Conservation (phyloP, 352 stramenopile genomes). For the Phytophthora europaea region DNA sequence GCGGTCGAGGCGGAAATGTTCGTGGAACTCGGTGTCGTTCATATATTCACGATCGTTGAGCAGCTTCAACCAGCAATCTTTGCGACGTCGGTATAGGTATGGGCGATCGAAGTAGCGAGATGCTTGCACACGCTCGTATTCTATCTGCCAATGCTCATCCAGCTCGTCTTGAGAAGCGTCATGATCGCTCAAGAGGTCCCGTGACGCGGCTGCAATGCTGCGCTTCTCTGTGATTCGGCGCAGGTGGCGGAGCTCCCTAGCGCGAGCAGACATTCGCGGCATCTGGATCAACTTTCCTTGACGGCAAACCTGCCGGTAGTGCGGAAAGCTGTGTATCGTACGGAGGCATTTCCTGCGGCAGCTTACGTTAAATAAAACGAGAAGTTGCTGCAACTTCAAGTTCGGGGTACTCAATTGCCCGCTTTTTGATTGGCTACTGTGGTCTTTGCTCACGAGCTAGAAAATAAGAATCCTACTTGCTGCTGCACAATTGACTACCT, state of each 20-base stretch:
- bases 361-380: background rate
- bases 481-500: constrained; percentile 19
- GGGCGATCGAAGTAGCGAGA: background rate
- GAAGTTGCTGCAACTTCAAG: constrained; percentile 4
- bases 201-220: background rate
- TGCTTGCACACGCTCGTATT: constrained; percentile 6
- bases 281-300: background rate
- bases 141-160: constrained; percentile 12
- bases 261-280: constrained; percentile 7
- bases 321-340: background rate
- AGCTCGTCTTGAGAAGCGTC: constrained; percentile 14
- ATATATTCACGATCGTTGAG: constrained; percentile 12
- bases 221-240: background rate
- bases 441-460: background rate
- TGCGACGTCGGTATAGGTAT: background rate
- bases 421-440: constrained; percentile 2
- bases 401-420: constrained; percentile 19
- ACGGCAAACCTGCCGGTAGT: no score
- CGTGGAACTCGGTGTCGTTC: constrained; percentile 19
- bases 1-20: constrained; percentile 14
- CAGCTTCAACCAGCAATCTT: constrained; percentile 8
- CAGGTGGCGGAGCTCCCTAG: constrained; percentile 9
- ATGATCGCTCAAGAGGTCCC: constrained; percentile 5
- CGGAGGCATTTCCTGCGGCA: background rate
- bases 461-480: constrained; percentile 12